These are phyloP conservation scores for Brassica balearica DNA, from an alignment of 441 rosid species.

Conservation along the genomic window DNA sequence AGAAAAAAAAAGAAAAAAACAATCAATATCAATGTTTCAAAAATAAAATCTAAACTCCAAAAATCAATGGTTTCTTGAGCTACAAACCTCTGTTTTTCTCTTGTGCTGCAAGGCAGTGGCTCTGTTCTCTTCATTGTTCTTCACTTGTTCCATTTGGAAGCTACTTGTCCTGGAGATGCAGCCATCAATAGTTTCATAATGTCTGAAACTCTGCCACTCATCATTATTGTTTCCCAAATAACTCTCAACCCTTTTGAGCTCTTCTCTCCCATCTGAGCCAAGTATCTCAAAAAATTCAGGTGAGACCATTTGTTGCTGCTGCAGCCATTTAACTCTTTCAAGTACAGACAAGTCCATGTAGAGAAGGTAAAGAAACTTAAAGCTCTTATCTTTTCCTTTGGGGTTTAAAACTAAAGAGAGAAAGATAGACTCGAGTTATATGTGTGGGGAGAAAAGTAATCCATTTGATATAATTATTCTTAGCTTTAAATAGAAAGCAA, in stretches of 20 bases:
- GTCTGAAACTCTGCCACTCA: conserved; percentile 35
- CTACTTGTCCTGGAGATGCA: conserved; percentile 48
- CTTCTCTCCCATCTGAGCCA: conserved; percentile 45
- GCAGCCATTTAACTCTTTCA: conserved; percentile 46
- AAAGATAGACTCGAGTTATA: conserved; percentile 15
- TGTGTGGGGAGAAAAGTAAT: conserved; percentile 28
- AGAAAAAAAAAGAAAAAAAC: background rate
- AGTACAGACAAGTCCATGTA: conserved; percentile 40
- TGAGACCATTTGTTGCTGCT: conserved; percentile 40
- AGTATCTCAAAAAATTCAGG: conserved; percentile 43
- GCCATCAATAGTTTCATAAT: conserved; percentile 43
- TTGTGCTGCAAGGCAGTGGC: conserved; percentile 41
- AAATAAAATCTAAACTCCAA: background rate
- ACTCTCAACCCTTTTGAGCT: conserved; percentile 40
- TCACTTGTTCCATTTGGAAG: conserved; percentile 39
- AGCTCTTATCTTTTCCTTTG: conserved; percentile 26
- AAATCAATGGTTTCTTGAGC: background rate
- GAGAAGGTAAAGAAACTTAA: conserved; percentile 20
- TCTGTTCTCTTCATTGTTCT: conserved; percentile 29
- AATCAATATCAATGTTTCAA: conserved; percentile 3
- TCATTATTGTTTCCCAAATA: conserved; percentile 38
- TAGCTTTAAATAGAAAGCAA: conserved; percentile 49
- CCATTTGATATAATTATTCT: conserved; percentile 39
- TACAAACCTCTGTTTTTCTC: conserved; percentile 55
- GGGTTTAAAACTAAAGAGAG: conserved; percentile 24